Percentiles rank a stretch among this genome's conserved stretches.
Evolutionary conservation across 257 asterid genomes (phyloP).

Genomic region (Solanum stenotomum): DNA sequence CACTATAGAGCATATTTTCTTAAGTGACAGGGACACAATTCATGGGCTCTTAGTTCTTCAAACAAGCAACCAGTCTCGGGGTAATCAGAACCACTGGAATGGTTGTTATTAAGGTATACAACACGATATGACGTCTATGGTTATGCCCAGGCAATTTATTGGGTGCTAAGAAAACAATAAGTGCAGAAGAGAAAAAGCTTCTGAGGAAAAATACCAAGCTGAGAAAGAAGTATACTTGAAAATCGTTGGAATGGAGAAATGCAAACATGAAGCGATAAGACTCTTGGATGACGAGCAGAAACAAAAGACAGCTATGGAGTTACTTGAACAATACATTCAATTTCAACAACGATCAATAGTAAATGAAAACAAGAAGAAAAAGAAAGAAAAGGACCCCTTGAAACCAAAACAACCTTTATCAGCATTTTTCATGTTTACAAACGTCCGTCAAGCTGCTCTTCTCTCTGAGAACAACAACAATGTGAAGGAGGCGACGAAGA

Average conservation of each 20-base stretch:
- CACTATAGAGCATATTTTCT: no score
- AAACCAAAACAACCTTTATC: slow-evolving; percentile 83
- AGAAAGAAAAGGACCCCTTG: slow-evolving; percentile 82
- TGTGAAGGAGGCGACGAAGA: slow-evolving; percentile 56
- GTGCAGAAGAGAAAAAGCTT: slow-evolving; percentile 80
- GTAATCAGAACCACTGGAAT: no score
- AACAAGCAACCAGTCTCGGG: accelerated
- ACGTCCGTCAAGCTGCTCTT: slow-evolving; percentile 53
- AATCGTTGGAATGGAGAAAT: slow-evolving; percentile 59
- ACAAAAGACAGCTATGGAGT: slow-evolving; percentile 72
- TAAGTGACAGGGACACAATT: no score
- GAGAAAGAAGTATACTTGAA: slow-evolving; percentile 74
- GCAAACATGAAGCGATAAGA: slow-evolving; percentile 70
- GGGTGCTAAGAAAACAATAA: slow-evolving; percentile 60
- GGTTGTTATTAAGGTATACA: no score
- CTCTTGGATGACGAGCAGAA: slow-evolving; percentile 84
- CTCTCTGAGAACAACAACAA: slow-evolving; percentile 52
- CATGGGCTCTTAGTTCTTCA: no score
- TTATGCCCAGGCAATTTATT: slow-evolving; percentile 8
- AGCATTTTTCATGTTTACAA: slow-evolving; percentile 63
- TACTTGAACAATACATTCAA: slow-evolving; percentile 81
- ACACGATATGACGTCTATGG: no score
- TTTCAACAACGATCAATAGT: slow-evolving; percentile 56
- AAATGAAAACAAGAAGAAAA: slow-evolving; percentile 44
- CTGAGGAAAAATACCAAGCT: slow-evolving; percentile 64